Evolutionary conservation across 2,329 filamentous ascomycete genomes (phyloP).

Genomic region (Zymoseptoria pseudotritici): DNA sequence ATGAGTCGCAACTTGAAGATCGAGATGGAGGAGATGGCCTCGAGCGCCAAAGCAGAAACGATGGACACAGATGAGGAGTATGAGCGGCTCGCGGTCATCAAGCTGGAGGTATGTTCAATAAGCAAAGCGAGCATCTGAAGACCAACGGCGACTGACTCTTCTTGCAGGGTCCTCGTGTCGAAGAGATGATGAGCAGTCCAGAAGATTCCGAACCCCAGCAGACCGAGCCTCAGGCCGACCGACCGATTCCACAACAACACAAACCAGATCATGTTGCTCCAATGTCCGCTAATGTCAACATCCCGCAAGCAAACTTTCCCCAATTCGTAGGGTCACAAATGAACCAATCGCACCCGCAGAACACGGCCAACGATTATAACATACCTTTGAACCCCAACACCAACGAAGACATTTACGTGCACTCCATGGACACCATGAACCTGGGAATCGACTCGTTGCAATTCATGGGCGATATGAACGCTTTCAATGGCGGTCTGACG

Average conservation of each 20-base stretch:
- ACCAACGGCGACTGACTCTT: background rate
- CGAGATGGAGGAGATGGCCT: slow-evolving; percentile 2
- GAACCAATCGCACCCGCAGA: background rate
- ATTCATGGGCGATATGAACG: slow-evolving; percentile 16
- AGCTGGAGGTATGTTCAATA: slow-evolving; percentile 4
- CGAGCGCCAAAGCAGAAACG: background rate
- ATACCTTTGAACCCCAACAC: background rate
- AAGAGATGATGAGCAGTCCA: background rate
- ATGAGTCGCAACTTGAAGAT: slow-evolving; percentile 7
- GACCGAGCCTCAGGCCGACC: background rate
- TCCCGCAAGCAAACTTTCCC: background rate
- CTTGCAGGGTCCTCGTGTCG: background rate
- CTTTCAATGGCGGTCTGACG: slow-evolving; percentile 18
- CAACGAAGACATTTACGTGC: background rate
- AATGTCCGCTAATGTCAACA: background rate
- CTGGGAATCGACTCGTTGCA: slow-evolving; percentile 16
- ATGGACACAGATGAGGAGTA: slow-evolving; percentile 9
- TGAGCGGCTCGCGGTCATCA: background rate
- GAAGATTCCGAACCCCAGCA: background rate
- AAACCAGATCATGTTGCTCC: background rate
- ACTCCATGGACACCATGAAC: slow-evolving; percentile 11
- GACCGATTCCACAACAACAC: background rate
- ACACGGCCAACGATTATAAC: background rate
- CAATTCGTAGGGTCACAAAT: background rate
- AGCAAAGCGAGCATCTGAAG: slow-evolving; percentile 6